These are phyloP conservation scores for Canavalia gladiata DNA, from an alignment of 306 rosid genomes.

Conservation along the genomic window DNA sequence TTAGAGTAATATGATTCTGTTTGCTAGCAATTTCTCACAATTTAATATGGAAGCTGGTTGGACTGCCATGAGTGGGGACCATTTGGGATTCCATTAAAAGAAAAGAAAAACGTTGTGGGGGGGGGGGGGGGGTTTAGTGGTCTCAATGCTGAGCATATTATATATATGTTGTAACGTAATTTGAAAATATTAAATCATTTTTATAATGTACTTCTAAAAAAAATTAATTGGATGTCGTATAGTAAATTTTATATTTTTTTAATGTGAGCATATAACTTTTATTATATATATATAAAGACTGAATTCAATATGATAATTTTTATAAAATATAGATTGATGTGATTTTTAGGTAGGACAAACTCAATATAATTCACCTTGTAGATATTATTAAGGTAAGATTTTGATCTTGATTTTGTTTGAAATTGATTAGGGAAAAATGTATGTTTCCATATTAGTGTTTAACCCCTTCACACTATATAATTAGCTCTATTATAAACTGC, in stretches of 20 bases:
- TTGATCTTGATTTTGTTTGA: no score
- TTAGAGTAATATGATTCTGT: neutral
- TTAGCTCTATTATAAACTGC: no score
- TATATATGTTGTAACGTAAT: neutral
- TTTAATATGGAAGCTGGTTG: constrained; percentile 14
- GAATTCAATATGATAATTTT: neutral
- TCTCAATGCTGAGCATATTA: neutral
- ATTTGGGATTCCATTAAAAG: neutral
- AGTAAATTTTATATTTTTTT: neutral
- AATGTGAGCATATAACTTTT: neutral
- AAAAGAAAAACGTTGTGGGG: neutral
- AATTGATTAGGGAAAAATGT: no score
- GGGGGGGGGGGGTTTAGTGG: neutral
- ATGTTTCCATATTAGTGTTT: no score
- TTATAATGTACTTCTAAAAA: neutral
- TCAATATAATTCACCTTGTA: no score
- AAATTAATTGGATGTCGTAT: neutral
- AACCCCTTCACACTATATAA: no score
- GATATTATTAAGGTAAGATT: no score
- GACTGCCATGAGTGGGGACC: constrained; percentile 26
- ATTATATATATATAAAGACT: neutral
- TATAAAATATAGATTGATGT: no score
- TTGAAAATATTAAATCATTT: neutral
- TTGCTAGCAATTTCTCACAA: constrained; percentile 10
- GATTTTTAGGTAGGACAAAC: no score